Percentiles rank a stretch among this genome's conserved stretches.
phyloP scores from a whole-genome alignment of 768 basidiomycete species.

The Pulveroboletus sp. region DNA sequence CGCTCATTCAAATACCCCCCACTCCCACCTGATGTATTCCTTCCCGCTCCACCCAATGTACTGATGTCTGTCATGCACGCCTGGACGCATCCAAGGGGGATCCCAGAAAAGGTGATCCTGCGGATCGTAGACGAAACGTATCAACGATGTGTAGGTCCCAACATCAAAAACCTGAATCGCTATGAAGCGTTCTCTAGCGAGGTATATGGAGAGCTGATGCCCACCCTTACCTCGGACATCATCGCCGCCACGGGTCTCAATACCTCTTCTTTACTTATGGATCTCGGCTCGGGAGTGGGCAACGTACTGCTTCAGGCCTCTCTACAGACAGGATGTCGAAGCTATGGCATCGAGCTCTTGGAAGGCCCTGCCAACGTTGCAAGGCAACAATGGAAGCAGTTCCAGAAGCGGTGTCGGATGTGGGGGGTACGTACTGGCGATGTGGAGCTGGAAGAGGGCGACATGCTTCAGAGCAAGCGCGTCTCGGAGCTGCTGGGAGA shows the following conservation, averaged over 20 bases:
- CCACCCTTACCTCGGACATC: constrained; percentile 58
- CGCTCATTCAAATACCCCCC: constrained; percentile 62
- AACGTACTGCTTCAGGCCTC: constrained; percentile 82
- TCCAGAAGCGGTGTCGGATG: constrained; percentile 75
- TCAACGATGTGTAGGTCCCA: constrained; percentile 88
- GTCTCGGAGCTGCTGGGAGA: constrained; percentile 66
- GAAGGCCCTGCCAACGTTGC: constrained; percentile 79
- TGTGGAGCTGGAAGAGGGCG: constrained; percentile 76
- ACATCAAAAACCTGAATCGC: constrained; percentile 71
- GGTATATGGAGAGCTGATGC: constrained; percentile 89
- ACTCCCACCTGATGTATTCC: constrained; percentile 49
- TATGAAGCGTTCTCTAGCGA: constrained; percentile 83
- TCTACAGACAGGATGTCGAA: constrained; percentile 71
- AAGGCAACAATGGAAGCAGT: constrained; percentile 66
- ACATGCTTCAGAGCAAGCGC: constrained; percentile 70
- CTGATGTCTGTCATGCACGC: constrained; percentile 42
- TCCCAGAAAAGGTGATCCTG: constrained; percentile 65
- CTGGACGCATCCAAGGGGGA: constrained; percentile 44
- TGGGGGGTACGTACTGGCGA: constrained; percentile 82
- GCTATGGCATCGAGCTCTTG: constrained; percentile 80
- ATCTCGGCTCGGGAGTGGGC: constrained; percentile 83
- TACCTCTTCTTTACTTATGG: constrained; percentile 65
- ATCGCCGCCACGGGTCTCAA: constrained; percentile 47
- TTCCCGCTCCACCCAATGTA: constrained; percentile 41
- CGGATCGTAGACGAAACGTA: constrained; percentile 89